phyloP scores from a whole-genome alignment of 768 basidiomycete genomes.

The Pisolithus orientalis region DNA sequence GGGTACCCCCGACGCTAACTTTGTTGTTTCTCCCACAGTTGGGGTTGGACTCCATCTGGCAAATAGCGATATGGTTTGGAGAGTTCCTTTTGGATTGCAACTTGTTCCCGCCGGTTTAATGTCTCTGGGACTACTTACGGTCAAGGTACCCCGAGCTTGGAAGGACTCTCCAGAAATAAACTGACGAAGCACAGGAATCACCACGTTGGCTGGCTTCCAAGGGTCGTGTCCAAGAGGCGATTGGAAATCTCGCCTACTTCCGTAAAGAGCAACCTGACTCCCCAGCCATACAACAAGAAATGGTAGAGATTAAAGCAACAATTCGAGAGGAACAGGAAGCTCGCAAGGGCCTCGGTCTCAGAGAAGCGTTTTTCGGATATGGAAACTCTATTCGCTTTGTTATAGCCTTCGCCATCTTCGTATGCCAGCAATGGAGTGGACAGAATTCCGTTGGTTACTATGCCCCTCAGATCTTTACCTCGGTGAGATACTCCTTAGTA shows the following conservation, averaged over 20 bases:
- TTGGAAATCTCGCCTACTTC: conserved; percentile 32
- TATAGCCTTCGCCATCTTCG: conserved; percentile 42
- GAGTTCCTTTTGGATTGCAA: conserved; percentile 47
- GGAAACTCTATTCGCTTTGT: conserved; percentile 29
- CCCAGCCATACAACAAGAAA: background rate
- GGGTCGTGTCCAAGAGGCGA: conserved; percentile 36
- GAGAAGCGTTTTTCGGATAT: background rate
- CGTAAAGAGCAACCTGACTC: conserved; percentile 16
- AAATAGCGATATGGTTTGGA: conserved; percentile 29
- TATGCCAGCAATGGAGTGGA: conserved; percentile 46
- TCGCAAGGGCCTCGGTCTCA: background rate
- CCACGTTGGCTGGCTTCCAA: conserved; percentile 53
- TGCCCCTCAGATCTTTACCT: conserved; percentile 44
- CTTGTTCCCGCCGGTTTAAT: conserved; percentile 48
- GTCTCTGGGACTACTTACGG: conserved; percentile 10
- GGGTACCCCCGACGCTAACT: background rate
- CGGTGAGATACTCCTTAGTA: background rate
- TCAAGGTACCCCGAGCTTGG: background rate
- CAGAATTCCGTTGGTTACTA: conserved; percentile 54
- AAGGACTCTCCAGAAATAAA: too few relatives aligned
- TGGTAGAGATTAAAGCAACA: conserved; percentile 45
- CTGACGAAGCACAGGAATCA: conserved; percentile 37
- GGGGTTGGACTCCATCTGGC: background rate
- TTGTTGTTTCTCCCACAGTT: background rate
- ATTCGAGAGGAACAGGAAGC: conserved; percentile 31